A percentile compares a stretch with the other conserved stretches of the same genome.
Evolutionary conservation across 2,329 filamentous ascomycete genomes (phyloP).

Genomic region (Coleophoma crateriformis): DNA sequence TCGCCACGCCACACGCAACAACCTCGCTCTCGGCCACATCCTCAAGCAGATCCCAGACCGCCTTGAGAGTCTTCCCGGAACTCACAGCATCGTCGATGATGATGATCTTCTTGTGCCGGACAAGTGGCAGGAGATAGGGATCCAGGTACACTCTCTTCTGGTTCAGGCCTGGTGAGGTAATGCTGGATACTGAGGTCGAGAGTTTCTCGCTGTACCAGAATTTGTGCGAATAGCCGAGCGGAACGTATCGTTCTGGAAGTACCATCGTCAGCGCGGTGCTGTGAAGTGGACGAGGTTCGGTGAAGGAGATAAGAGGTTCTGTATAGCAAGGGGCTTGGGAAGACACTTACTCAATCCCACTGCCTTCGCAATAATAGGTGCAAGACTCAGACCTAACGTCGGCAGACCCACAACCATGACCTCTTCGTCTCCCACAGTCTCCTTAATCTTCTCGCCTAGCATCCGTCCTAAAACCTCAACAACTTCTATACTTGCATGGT

Average conservation of each 20-base stretch:
- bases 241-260: conserved; percentile 16
- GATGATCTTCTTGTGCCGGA: conserved; percentile 12
- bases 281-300: background rate
- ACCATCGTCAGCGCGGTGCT: background rate
- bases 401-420: conserved; percentile 21
- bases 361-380: conserved; percentile 14
- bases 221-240: conserved; percentile 23
- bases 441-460: conserved; percentile 8
- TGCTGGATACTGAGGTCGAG: conserved; percentile 17
- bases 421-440: conserved; percentile 3
- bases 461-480: conserved; percentile 8
- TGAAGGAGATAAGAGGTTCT: background rate
- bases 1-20: conserved; percentile 17
- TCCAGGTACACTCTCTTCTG: conserved; percentile 20
- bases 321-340: background rate
- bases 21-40: conserved; percentile 9
- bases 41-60: conserved; percentile 22
- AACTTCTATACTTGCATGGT: conserved; percentile 18
- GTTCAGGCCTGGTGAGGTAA: conserved; percentile 16
- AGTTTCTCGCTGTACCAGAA: conserved; percentile 22
- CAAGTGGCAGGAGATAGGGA: conserved; percentile 15
- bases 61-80: conserved; percentile 19
- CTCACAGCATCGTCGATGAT: conserved; percentile 23
- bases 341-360: conserved; percentile 14
- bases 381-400: conserved; percentile 18